Evolutionary conservation across 805 yeast species (phyloP), one percentile per base, ranked within the genome.

Genomic region (Pichia paraexigua): DNA sequence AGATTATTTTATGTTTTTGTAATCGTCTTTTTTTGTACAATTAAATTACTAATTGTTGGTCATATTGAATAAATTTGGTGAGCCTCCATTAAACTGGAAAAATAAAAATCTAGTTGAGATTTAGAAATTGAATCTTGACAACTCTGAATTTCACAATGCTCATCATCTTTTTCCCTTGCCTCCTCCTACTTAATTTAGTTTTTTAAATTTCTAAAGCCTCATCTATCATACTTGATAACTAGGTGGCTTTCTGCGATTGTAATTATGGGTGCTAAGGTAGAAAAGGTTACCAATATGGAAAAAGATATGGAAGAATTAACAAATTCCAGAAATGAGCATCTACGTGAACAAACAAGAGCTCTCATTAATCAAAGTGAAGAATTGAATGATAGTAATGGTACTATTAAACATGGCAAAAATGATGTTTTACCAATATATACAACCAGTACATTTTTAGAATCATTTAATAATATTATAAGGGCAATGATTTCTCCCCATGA

Each of bases 401-500:
- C 24, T n/a, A n/a, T 35, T 35, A n/a, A 35, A 35, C 20, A n/a
- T n/a, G 28, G 40, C 8, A 17, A 32, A 21, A 45, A 30, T 15
- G 27, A 32, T 22, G 13, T 5, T 21, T 28, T 50, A 18, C 54
- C 50, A 42, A 47, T 51, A 5, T 58, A 62, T 50, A 53, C 50
- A 5, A 49, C 46, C n/a, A 55, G 53, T 43, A 51, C 61, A 7
- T 51, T 63, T 35, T 35, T 59, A 9, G 45, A 53, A 12, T 53
- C 63, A 11, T 25, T 61, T 10, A 51, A 50, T 22, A 58, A 55
- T 35, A 52, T 65, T 10, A 54, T 62, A 43, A 55, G 52, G 41
- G 47, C 61, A 12, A 42, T 58, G 37, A 47, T 64, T 13, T 53
- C 53, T 18, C 60, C 65, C 3, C 51, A 52, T 32, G 56, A 57